A percentile compares a stretch with the other conserved stretches of the same genome.
Evolutionary conservation across 1,284 basidiomycete genomes (phyloP).

Genomic region (Bjerkandera adusta): DNA sequence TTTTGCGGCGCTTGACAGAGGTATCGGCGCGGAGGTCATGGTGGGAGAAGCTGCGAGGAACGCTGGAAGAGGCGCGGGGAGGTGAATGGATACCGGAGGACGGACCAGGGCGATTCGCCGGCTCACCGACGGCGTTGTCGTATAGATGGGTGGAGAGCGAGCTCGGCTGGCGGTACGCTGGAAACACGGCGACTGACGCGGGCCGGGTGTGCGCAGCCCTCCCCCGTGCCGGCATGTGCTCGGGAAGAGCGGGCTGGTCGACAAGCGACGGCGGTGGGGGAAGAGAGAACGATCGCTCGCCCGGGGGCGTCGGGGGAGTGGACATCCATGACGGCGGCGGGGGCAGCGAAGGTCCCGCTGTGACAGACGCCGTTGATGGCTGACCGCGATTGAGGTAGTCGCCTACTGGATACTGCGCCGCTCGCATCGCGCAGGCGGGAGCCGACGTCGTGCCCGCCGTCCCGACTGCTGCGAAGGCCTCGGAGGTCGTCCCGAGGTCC

Average conservation of each 20-base stretch:
- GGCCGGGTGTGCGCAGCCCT: conserved; percentile 17
- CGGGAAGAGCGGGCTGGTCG: conserved; percentile 2
- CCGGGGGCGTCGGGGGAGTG: conserved; percentile 53
- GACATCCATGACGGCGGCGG: conserved; percentile 49
- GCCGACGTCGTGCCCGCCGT: conserved; percentile 1
- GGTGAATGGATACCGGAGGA: conserved; percentile 17
- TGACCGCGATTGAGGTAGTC: background rate
- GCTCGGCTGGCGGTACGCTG: conserved; percentile 8
- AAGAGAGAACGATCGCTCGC: conserved; percentile 39
- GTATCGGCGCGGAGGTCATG: background rate
- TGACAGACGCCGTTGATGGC: background rate
- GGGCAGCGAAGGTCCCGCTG: background rate
- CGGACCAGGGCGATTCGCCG: too few relatives aligned
- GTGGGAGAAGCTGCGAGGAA: background rate
- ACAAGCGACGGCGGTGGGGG: background rate
- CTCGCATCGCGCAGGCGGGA: background rate
- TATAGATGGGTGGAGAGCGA: conserved; percentile 13
- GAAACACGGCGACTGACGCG: conserved; percentile 19
- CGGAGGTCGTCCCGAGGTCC: conserved; percentile 21
- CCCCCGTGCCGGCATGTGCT: conserved; percentile 16
- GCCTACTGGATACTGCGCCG: background rate
- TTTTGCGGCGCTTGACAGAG: too few relatives aligned
- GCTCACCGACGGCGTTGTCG: too few relatives aligned
- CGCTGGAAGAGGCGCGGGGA: conserved; percentile 7
- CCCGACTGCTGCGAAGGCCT: conserved; percentile 1